A percentile compares a stretch with the other conserved stretches of the same genome.
Evolutionary conservation across 768 basidiomycete genomes (phyloP).

Genomic region (Termitomyces sp.): DNA sequence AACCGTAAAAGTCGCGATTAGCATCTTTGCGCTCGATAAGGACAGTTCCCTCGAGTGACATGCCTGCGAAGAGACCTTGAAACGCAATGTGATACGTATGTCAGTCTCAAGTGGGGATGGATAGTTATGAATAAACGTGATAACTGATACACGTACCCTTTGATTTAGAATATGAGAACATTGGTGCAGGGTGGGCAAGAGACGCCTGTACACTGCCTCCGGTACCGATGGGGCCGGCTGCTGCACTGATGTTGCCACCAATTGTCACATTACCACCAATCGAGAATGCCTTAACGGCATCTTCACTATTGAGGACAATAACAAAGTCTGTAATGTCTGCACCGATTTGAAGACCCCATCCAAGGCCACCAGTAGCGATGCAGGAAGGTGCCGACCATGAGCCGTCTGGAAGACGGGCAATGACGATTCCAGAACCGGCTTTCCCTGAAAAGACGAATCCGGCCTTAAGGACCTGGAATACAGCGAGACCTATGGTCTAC

Average conservation of each 20-base stretch:
- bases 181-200: constrained; percentile 89
- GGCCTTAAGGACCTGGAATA: constrained; percentile 91
- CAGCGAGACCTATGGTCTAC: constrained; percentile 64
- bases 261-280: constrained; percentile 95
- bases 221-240: constrained; percentile 91
- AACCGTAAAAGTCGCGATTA: constrained; percentile 95
- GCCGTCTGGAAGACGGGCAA: constrained; percentile 89
- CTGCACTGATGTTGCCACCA: constrained; percentile 80
- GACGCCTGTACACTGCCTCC: constrained; percentile 86
- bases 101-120: not conserved
- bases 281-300: constrained; percentile 93
- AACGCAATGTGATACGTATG: not conserved
- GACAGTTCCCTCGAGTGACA: constrained; percentile 91
- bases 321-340: constrained; percentile 96
- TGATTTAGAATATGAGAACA: constrained; percentile 96
- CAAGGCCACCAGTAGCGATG: constrained; percentile 92
- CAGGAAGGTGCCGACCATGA: constrained; percentile 97
- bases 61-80: constrained; percentile 86
- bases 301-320: constrained; percentile 93
- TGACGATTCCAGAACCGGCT: constrained; percentile 89
- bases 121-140: not conserved
- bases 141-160: constrained; percentile 54
- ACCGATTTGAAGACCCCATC: constrained; percentile 94
- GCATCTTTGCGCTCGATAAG: constrained; percentile 95
- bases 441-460: constrained; percentile 96